These are phyloP conservation scores for Maudiozyma turicensis DNA, from an alignment of 805 yeast species.

Conservation along the genomic window DNA sequence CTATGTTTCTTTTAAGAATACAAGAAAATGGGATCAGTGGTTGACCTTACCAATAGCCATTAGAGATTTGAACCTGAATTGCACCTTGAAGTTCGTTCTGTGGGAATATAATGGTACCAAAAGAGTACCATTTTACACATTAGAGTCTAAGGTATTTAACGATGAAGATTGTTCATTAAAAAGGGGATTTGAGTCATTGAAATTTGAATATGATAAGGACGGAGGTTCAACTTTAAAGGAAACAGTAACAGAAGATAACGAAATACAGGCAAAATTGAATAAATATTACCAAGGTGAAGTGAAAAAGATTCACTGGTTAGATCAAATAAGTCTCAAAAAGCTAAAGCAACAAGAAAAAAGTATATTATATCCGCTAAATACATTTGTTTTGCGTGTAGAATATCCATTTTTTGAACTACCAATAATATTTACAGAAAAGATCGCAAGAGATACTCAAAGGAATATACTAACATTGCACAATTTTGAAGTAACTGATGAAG, in stretches of 20 bases:
- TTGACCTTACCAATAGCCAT: constrained; percentile 61
- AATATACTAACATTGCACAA: constrained; percentile 33
- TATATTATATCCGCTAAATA: constrained; percentile 15
- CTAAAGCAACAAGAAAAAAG: constrained; percentile 28
- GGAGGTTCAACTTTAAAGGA: not conserved
- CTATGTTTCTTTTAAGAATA: constrained; percentile 36
- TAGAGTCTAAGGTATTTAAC: constrained; percentile 53
- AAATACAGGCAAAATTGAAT: constrained; percentile 45
- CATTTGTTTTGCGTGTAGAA: constrained; percentile 40
- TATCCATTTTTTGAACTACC: constrained; percentile 63
- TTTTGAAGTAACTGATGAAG: constrained; percentile 34
- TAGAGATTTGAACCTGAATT: constrained; percentile 55
- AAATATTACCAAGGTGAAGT: constrained; percentile 61
- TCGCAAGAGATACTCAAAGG: constrained; percentile 28
- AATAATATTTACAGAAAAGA: constrained; percentile 54
- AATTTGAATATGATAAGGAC: constrained; percentile 24
- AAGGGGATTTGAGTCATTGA: constrained; percentile 59
- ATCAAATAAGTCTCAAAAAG: constrained; percentile 48
- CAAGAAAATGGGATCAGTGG: constrained; percentile 63
- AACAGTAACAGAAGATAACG: constrained; percentile 15
- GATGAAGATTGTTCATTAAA: constrained; percentile 46
- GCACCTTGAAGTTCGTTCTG: constrained; percentile 50
- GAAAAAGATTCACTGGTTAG: constrained; percentile 61
- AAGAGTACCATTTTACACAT: constrained; percentile 46
- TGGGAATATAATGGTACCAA: constrained; percentile 60